phyloP scores from a whole-genome alignment of 441 rosid genomes.

The Viola pubescens region DNA sequence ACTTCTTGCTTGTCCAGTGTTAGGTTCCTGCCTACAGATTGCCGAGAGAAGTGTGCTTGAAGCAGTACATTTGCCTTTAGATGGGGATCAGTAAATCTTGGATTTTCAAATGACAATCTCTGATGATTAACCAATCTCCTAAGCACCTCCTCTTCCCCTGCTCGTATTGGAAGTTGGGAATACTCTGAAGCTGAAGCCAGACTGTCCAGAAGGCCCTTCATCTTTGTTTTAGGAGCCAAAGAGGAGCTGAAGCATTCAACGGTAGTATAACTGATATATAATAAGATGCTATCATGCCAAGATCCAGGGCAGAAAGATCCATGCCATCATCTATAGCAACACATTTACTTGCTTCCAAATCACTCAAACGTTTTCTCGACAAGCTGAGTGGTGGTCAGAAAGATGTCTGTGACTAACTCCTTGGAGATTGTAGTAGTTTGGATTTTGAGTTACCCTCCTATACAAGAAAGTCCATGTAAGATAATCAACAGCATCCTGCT shows the following conservation, averaged over 20 bases:
- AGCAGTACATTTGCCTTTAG: slow-evolving; percentile 86
- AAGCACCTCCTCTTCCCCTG: slow-evolving; percentile 84
- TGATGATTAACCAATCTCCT: slow-evolving; percentile 78
- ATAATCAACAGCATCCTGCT: slow-evolving; percentile 98
- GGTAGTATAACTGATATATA: slow-evolving; percentile 83
- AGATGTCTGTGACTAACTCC: slow-evolving; percentile 92
- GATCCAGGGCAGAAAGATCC: slow-evolving; percentile 68
- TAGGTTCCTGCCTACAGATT: slow-evolving; percentile 58
- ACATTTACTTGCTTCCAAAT: slow-evolving; percentile 80
- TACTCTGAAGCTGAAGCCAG: slow-evolving; percentile 95
- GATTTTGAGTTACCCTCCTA: slow-evolving; percentile 86
- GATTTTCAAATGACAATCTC: slow-evolving; percentile 83
- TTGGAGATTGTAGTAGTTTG: slow-evolving; percentile 94
- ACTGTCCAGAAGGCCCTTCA: slow-evolving; percentile 88
- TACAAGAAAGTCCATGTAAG: slow-evolving; percentile 81
- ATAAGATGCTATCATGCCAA: slow-evolving; percentile 86
- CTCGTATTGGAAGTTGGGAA: slow-evolving; percentile 60
- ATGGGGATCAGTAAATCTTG: slow-evolving; percentile 69
- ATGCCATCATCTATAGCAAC: slow-evolving; percentile 66
- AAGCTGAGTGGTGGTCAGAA: slow-evolving; percentile 94
- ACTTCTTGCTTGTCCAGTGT: slow-evolving; percentile 78
- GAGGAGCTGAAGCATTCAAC: slow-evolving; percentile 86
- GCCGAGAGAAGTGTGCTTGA: slow-evolving; percentile 91
- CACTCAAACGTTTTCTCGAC: slow-evolving; percentile 78
- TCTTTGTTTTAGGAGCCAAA: slow-evolving; percentile 70